phyloP scores from a whole-genome alignment of 1,284 basidiomycete species.

The Malassezia cuniculi region DNA sequence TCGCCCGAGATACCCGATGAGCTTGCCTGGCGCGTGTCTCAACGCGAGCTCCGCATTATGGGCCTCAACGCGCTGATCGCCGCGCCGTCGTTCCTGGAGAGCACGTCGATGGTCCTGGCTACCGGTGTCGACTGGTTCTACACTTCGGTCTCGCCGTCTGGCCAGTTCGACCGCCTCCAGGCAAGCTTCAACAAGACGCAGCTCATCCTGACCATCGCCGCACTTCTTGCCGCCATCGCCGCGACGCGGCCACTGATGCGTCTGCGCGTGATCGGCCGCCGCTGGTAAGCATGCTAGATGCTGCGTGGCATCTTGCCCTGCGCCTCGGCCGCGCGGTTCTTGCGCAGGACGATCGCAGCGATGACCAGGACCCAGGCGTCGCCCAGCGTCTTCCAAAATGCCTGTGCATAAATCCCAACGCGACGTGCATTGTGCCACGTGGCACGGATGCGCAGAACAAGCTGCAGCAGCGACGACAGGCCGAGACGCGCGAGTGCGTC shows the following conservation, averaged over 20 bases:
- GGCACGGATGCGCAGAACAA: constrained; percentile 7
- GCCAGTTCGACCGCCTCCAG: constrained; percentile 74
- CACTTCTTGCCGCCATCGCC: constrained; percentile 59
- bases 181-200: constrained; percentile 77
- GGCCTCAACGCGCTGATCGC: constrained; percentile 48
- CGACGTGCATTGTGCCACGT: constrained; percentile 12
- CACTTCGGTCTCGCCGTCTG: constrained; percentile 68
- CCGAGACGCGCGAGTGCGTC: constrained; percentile 5
- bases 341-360: constrained; percentile 6
- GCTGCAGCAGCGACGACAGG: constrained; percentile 2
- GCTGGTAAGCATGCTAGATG: constrained; percentile 7
- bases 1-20: constrained; percentile 65
- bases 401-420: constrained; percentile 6
- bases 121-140: constrained; percentile 77
- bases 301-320: too few species aligned
- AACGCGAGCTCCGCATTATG: constrained; percentile 50
- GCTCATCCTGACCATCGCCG: constrained; percentile 67
- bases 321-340: too few species aligned
- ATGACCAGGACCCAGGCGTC: constrained; percentile 10
- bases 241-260: constrained; percentile 49
- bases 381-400: constrained; percentile 6
- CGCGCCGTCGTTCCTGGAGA: constrained; percentile 73
- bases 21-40: constrained; percentile 62
- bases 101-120: constrained; percentile 74
- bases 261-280: constrained; percentile 4